Evolutionary conservation across 2,329 filamentous ascomycete genomes (phyloP).

Genomic region (Botryotinia calthae): DNA sequence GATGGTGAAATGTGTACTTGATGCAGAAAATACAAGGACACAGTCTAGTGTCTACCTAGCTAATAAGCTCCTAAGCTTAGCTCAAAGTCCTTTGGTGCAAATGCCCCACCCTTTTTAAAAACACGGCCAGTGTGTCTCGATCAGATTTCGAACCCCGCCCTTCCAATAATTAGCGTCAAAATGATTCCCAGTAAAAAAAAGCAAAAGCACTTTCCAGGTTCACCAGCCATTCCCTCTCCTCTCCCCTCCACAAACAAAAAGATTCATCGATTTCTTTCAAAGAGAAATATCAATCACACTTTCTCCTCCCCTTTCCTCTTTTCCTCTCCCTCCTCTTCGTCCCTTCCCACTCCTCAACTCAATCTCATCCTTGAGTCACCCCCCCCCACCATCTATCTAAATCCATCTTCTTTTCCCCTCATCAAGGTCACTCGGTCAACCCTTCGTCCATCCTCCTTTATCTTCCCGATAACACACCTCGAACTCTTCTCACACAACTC

Average conservation of each 20-base stretch:
- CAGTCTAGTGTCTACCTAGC: neutral
- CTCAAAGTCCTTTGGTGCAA: neutral
- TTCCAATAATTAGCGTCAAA: conserved; percentile 18
- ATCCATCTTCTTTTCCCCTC: conserved; percentile 11
- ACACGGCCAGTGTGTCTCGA: neutral
- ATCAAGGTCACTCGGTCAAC: conserved; percentile 10
- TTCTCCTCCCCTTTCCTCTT: conserved; percentile 28
- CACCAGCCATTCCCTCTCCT: conserved; percentile 13
- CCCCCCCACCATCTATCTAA: conserved; percentile 20
- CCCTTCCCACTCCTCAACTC: conserved; percentile 26
- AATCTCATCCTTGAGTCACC: conserved; percentile 21
- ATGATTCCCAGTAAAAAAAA: conserved; percentile 16
- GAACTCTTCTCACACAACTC: conserved; percentile 16
- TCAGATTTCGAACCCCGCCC: neutral
- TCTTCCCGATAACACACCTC: conserved; percentile 18
- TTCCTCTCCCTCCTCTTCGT: conserved; percentile 19
- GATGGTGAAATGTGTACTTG: neutral
- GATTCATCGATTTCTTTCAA: conserved; percentile 12
- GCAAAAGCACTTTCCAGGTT: conserved; percentile 9
- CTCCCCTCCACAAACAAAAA: conserved; percentile 11
- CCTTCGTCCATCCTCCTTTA: conserved; percentile 16
- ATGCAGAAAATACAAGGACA: neutral
- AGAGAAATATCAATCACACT: conserved; percentile 11
- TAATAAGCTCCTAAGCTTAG: no score
- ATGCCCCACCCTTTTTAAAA: conserved; percentile 1